Base-by-base conservation (phyloP, 2,329 filamentous ascomycete genomes). In the Penicillium sp. region DNA sequence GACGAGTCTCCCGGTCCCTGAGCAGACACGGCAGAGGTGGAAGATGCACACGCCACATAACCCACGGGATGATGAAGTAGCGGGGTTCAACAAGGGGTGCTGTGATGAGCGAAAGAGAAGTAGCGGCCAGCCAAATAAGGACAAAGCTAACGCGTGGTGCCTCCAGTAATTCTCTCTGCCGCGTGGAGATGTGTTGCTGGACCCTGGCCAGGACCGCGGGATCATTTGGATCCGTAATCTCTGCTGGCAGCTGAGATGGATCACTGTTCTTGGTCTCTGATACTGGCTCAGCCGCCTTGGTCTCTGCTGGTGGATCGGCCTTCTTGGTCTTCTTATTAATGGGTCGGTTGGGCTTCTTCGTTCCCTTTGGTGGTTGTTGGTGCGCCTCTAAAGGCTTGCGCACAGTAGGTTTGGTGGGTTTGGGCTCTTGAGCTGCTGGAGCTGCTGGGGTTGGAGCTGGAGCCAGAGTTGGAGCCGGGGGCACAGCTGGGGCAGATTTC, bases 51-150 rank as follows among this genome's bases (percentile, higher is more conserved):
- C 94, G 84, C 91, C 93, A 97, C 68, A 97, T 87, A 9, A 97
- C 84, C 91, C 92, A 99, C 0, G 93, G 93, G 13, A 97, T 82
- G 71, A 99, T 95, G 74, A 96, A 96, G 75, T 99, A 99, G 15
- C 94, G 85, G 15, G 94, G 94, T 73, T 99, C 94, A 10, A 99
- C 93, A 0, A 99, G 83, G 0, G 94, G 93, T 0, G 94, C 93
- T 0, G 91, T 94, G 54, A 96, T 78, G 13, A 99, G 83, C 0
- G 90, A 93, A 4, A 96, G 80, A 0, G 88, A 71, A 0, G 92
- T 92, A 0, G 93, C 84, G 5, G 86, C 76, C 8, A 96, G 72
- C 81, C 83, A 88, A 31, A 87, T 75, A 23, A 87, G 69, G 13
- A 85, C 74, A 65, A 86, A 87, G 66, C 80, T 82, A 42, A 78